A percentile compares a stretch with the other conserved stretches of the same genome.
phyloP scores from a whole-genome alignment of 305 asterid species.

The Solanum aculeatissimum region DNA sequence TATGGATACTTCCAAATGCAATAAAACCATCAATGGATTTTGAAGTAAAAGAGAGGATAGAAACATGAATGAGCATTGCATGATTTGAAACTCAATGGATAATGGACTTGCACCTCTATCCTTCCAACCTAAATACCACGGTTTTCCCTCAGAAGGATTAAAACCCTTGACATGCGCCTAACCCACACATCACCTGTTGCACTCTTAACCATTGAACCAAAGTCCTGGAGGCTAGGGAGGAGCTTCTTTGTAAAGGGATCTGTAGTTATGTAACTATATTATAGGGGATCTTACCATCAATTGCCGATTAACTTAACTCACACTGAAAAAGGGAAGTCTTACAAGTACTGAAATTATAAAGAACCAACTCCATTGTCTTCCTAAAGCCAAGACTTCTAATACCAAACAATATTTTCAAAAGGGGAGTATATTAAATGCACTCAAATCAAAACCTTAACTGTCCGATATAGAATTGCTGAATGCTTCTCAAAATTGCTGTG shows the following conservation, averaged over 20 bases:
- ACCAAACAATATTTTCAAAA: neutral
- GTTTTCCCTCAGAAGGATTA: neutral
- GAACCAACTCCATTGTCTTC: neutral
- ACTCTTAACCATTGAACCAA: neutral
- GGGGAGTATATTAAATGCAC: neutral
- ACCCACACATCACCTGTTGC: neutral
- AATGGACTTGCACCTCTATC: neutral
- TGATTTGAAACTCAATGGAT: neutral
- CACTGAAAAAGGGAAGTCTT: neutral
- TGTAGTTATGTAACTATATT: neutral
- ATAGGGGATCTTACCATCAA: neutral
- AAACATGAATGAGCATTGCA: neutral
- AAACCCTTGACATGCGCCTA: neutral
- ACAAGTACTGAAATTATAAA: neutral
- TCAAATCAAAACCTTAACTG: neutral
- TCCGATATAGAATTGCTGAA: neutral
- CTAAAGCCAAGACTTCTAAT: neutral
- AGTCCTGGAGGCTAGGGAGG: neutral
- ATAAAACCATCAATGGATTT: neutral
- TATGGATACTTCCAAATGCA: neutral
- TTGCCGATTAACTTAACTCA: neutral
- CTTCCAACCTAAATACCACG: neutral
- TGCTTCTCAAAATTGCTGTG: neutral
- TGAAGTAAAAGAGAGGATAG: neutral
- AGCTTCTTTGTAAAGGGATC: neutral